Evolutionary conservation across 1,139 yeast genomes (phyloP).

Genomic region (Saccharomyces hybrid): DNA sequence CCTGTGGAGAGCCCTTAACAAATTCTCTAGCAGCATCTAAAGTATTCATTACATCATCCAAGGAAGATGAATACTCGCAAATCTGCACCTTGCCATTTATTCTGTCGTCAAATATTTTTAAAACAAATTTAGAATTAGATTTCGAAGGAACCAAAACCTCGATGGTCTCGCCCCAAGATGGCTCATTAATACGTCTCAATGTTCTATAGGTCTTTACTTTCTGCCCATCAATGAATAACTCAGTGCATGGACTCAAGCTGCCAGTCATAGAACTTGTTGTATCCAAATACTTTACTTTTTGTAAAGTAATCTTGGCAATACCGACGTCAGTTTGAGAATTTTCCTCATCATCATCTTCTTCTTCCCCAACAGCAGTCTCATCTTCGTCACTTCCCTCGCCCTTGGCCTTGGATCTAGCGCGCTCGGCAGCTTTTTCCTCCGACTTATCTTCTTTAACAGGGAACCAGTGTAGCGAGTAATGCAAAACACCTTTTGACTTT

Average conservation of each 20-base stretch:
- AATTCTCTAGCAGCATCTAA: slow-evolving; percentile 45
- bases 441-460: slow-evolving; percentile 38
- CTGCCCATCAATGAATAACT: slow-evolving; percentile 50
- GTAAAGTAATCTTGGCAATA: slow-evolving; percentile 60
- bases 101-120: slow-evolving; percentile 52
- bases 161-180: slow-evolving; percentile 57
- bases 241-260: slow-evolving; percentile 63
- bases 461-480: slow-evolving; percentile 57
- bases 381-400: slow-evolving; percentile 6
- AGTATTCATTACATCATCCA: slow-evolving; percentile 49
- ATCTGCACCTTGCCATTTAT: slow-evolving; percentile 38
- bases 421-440: slow-evolving; percentile 6
- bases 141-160: slow-evolving; percentile 58
- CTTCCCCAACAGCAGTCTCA: slow-evolving; percentile 10
- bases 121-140: slow-evolving; percentile 45
- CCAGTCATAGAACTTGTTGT: slow-evolving; percentile 59
- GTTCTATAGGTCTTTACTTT: slow-evolving; percentile 50
- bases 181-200: slow-evolving; percentile 60
- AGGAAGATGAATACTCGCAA: slow-evolving; percentile 40
- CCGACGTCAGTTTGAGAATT: slow-evolving; percentile 51
- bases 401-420: slow-evolving; percentile 3
- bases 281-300: slow-evolving; percentile 68
- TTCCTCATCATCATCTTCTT: slow-evolving; percentile 24
- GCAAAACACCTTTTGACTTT: slow-evolving; percentile 50
- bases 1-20: slow-evolving; percentile 44